Evolutionary conservation across 345 rosid genomes (phyloP), one percentile per base, ranked within the genome.

Genomic region (Citrus cavaleriei): DNA sequence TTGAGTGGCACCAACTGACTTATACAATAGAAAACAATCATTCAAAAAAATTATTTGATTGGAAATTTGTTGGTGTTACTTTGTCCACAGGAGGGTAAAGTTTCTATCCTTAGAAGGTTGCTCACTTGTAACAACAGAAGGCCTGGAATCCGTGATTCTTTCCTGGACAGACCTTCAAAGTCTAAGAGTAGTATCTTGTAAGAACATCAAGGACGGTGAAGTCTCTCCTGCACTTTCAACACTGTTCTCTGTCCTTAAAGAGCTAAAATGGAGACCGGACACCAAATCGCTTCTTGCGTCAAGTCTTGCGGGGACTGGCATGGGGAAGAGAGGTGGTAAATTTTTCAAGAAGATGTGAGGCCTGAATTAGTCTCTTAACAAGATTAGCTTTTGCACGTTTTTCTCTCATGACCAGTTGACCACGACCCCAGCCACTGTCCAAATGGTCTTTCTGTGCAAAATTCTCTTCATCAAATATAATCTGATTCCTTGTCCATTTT

Each of bases 231-330:
- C 88, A 32, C 88, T 96, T 12, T 86, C 95, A 37, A 87, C 88
- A 34, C 81, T 93, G 70, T 93, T 94, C 86, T 90, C 92, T 27
- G 83, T 51, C 61, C 91, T 96, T 21, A 91, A 88, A 84, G 99
- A 91, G 65, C 82, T 96, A 85, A 93, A 89, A 82, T 96, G 99
- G 99, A 88, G 94, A 75, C 97, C 99, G 37, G 97, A 96, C 73
- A 83, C 92, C 24, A 94, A 86, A 76, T 90, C 92, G 18, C 93
- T 89, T 71, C 91, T 93, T 16, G 83, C 81, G 27, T 83, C 89
- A 64, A 86, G 89, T 75, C 97, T 96, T 66, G 77, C 40, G 16
- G 97, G 87, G 66, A 89, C 88, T 19, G 97, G 93, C 55, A 84
- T 96, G 86, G 94, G 98, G 46, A 87, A 67, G 24, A 94, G 86